Evolutionary conservation across 2,329 filamentous ascomycete genomes (phyloP), one percentile per base, ranked within the genome.

Genomic region (Diaporthe sp.): DNA sequence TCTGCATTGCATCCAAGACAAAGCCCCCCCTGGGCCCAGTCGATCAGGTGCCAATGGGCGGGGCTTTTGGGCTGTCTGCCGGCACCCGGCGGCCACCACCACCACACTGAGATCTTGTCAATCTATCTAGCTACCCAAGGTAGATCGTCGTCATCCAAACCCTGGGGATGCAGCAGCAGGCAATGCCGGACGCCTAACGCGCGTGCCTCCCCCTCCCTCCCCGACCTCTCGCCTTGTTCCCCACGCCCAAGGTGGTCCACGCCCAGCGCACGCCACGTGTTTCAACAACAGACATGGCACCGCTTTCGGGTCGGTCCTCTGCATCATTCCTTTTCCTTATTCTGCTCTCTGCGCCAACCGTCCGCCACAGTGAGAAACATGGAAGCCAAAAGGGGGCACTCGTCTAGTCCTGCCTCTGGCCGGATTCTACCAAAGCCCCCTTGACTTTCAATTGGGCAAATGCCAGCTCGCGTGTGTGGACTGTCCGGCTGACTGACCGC

Each of bases 201-300:
- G 19, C 53, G 10, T 39, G 10, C 39, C 51, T n/a, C 39, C 34
- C 34, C 9, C 46, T 22, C n/a, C 34, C 34, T 34, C 34, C 34
- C 34, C 34, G 34, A 6, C 17, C 19, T 9, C 67, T 22, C 34
- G 31, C n/a, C 8, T 15, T 12, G 37, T 5, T 6, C 2, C 44
- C 34, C 49, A 42, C 55, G 9, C 37, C 25, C 28, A 22, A 31
- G 9, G n/a, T 19, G 42, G 10, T n/a, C 70, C 42, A 49, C 37
- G 49, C 55, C 42, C 42, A 42, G 25, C 39, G 57, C 60, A 22
- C 73, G 73, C 73, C 73, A 75, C 73, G 46, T 72, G 73, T 75
- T 75, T 75, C 73, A 72, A 67, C 39, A 72, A 55, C 67, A 71
- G 68, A 44, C 73, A 57, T 44, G 12, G 12, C 61, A 42, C 31